Conservation (phyloP, 768 basidiomycete genomes). For the Hygrocybe punicea region DNA sequence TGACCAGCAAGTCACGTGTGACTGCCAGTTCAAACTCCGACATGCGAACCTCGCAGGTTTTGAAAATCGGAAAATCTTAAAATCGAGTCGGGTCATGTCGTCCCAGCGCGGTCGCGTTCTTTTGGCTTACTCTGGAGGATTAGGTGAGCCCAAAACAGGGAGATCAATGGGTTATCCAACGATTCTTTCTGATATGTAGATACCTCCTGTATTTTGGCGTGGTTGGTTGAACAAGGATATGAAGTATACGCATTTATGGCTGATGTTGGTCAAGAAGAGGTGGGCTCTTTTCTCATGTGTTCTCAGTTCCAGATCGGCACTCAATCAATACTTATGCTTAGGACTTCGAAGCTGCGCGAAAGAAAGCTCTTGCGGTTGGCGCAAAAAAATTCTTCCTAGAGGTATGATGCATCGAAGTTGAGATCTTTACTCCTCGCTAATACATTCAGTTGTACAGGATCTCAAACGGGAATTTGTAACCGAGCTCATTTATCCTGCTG, state of each 20-base stretch:
- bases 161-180: slow-evolving; percentile 5
- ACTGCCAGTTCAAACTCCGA: too few species aligned
- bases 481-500: slow-evolving; percentile 95
- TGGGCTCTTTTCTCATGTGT: slow-evolving; percentile 22
- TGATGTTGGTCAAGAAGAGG: slow-evolving; percentile 91
- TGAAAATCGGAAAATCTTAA: too few species aligned
- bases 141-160: slow-evolving; percentile 58
- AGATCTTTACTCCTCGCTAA: not conserved
- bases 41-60: too few species aligned
- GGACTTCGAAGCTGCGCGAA: slow-evolving; percentile 91
- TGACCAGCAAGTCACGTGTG: too few species aligned
- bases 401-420: slow-evolving; percentile 39
- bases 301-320: not conserved
- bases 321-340: slow-evolving; percentile 30
- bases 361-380: slow-evolving; percentile 86
- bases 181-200: slow-evolving; percentile 47
- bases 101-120: slow-evolving; percentile 77
- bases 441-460: slow-evolving; percentile 52
- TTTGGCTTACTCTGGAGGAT: slow-evolving; percentile 96
- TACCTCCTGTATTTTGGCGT: slow-evolving; percentile 98
- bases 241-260: slow-evolving; percentile 98
- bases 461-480: slow-evolving; percentile 92
- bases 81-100: too few species aligned
- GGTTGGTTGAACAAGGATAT: slow-evolving; percentile 98
- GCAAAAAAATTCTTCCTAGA: slow-evolving; percentile 95